phyloP scores from a whole-genome alignment of 352 stramenopile species.

The Halophytophthora polymorphica region DNA sequence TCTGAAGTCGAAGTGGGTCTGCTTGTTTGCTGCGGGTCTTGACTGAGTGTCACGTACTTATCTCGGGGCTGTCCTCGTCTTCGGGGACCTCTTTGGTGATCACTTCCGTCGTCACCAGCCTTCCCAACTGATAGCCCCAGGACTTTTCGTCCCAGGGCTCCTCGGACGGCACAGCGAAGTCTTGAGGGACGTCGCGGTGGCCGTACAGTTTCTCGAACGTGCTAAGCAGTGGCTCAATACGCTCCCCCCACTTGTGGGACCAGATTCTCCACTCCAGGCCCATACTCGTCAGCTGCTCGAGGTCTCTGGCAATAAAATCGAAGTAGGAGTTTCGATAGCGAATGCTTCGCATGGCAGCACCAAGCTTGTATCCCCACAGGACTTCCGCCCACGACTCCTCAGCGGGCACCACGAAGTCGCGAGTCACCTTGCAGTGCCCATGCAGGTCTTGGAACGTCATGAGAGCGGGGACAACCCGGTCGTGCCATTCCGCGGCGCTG shows the following conservation, averaged over 20 bases:
- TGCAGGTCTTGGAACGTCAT: slow-evolving; percentile 26
- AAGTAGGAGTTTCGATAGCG: slow-evolving; percentile 29
- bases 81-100: too few relatives aligned
- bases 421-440: slow-evolving; percentile 19
- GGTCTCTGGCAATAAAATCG: slow-evolving; percentile 20
- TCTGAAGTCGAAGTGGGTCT: too few relatives aligned
- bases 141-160: slow-evolving; percentile 68
- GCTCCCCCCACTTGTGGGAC: slow-evolving; percentile 38
- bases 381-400: slow-evolving; percentile 26
- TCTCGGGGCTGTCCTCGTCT: too few relatives aligned
- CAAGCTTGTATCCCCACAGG: slow-evolving; percentile 22
- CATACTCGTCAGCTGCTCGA: slow-evolving; percentile 12
- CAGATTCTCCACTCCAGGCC: slow-evolving; percentile 32
- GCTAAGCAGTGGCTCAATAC: slow-evolving; percentile 60
- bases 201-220: slow-evolving; percentile 74
- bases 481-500: slow-evolving; percentile 5
- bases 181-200: slow-evolving; percentile 84
- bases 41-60: too few relatives aligned
- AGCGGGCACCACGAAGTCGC: slow-evolving; percentile 34
- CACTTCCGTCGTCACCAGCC: too few relatives aligned
- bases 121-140: slow-evolving; percentile 29
- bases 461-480: slow-evolving; percentile 6
- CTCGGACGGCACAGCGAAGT: slow-evolving; percentile 74
- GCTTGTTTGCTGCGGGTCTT: too few relatives aligned
- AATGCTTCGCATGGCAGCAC: slow-evolving; percentile 31